These are phyloP conservation scores for Chenopodium suecicum DNA, from an alignment of 148 eudicot species.

Conservation along the genomic window DNA sequence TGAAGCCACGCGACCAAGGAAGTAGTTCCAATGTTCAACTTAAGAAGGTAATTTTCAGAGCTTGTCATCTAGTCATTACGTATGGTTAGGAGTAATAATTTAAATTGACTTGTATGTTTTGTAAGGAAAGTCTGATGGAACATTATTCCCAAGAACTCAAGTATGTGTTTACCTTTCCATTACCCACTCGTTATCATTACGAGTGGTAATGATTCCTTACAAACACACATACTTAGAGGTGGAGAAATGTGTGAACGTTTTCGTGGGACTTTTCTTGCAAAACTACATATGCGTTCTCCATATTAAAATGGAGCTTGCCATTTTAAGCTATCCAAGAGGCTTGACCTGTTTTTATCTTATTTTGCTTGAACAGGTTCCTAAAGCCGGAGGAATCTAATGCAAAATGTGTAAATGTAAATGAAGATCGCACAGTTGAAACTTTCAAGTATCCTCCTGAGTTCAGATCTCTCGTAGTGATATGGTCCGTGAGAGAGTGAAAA, in stretches of 20 bases:
- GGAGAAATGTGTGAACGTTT: not conserved
- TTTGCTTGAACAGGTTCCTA: conserved; percentile 52
- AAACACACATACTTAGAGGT: not conserved
- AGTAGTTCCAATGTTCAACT: conserved; percentile 59
- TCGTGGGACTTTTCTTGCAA: not conserved
- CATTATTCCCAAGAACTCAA: not conserved
- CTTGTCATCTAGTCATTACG: not conserved
- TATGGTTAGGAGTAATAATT: not conserved
- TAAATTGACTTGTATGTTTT: not conserved
- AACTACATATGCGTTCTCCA: not conserved
- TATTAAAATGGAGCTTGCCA: not conserved
- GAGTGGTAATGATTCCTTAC: not conserved
- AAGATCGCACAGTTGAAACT: conserved; percentile 25
- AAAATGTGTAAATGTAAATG: conserved; percentile 14
- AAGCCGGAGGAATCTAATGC: conserved; percentile 40
- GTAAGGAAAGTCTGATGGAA: not conserved
- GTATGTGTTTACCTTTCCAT: not conserved
- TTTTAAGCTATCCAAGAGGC: not conserved
- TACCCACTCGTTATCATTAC: not conserved
- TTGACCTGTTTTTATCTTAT: not conserved
- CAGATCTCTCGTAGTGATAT: conserved; percentile 1
- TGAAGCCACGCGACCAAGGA: conserved; percentile 62
- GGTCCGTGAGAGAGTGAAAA: conserved; percentile 7
- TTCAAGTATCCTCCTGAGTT: conserved; percentile 11
- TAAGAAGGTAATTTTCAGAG: conserved; percentile 58